Evolutionary conservation across 192 early-diverging fungal genomes (phyloP), one percentile per base, ranked within the genome.

Genomic region (Rhizoclosmatium sp.): DNA sequence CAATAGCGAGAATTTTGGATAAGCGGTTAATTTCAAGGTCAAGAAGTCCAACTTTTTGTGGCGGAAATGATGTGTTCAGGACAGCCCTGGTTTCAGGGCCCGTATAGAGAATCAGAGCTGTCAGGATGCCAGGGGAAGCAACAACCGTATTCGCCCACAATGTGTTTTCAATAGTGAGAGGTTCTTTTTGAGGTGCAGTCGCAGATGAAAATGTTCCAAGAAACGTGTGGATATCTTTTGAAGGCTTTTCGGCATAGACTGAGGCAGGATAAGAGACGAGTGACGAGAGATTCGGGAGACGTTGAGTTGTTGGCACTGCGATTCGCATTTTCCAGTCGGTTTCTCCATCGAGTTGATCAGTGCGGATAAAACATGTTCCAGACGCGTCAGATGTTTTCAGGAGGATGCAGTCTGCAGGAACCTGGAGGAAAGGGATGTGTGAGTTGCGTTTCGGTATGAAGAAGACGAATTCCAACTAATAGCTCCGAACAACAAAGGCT

Each of bases 281-380:
- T 1, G 86, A 83, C 41, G 85, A 71, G 71, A 93, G 88, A 46
- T 84, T 83, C 4, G 85, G 74, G 16, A 95, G 84, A 65, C 91
- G 92, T 79, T 98, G 97, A 9, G 91, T 90, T 0, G 90, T 90
- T 3, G 94, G 92, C 40, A 96, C 92, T 0, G 97, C 97, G 31
- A 97, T 81, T 59, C 91, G 86, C 75, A 98, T 84, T 85, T 99
- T 99, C 96, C 96, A 97, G 81, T 99, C 96, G 0, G 97, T 99
- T 78, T 99, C 97, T 71, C 97, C 97, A 73, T 99, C 97, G 42
- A 99, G 87, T 81, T 99, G 96, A 84, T 97, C 97, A 0, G 97
- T 99, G 46, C 96, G 87, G 81, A 99, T 96, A 87, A 99, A 99
- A 73, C 94, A 96, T 10, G 95, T 90, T 1, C 97, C 97, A 10